Percentiles rank a stretch among this genome's conserved stretches.
phyloP scores from a whole-genome alignment of 352 stramenopile species.

The Elongisporangium anandrum region DNA sequence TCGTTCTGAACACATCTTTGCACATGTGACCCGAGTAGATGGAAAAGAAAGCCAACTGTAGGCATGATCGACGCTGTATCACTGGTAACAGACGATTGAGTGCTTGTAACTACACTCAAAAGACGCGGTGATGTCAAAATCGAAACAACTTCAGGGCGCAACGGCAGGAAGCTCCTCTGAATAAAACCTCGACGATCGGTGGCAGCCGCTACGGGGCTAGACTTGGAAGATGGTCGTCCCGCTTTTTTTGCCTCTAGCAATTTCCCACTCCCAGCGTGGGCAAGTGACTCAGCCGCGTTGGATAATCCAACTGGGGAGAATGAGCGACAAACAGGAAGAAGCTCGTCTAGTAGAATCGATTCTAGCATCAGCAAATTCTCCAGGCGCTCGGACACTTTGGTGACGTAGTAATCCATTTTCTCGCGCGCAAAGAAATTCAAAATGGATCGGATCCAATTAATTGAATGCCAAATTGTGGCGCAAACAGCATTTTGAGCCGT shows the following conservation, averaged over 20 bases:
- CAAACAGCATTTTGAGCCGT: conserved; percentile 37
- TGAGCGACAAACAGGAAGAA: conserved; percentile 16
- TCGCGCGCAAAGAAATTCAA: conserved; percentile 50
- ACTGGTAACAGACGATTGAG: background rate
- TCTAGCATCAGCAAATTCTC: conserved; percentile 39
- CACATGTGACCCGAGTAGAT: background rate
- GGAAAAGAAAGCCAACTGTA: background rate
- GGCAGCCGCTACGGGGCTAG: conserved; percentile 3
- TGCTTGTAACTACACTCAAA: background rate
- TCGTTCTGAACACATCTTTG: background rate
- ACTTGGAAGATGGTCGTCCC: conserved; percentile 14
- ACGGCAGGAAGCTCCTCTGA: conserved; percentile 21
- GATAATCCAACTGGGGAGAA: conserved; percentile 24
- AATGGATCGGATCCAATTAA: conserved; percentile 64
- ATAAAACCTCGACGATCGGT: conserved; percentile 18
- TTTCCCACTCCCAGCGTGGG: conserved; percentile 2
- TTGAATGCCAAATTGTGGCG: conserved; percentile 39
- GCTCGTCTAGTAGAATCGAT: conserved; percentile 29
- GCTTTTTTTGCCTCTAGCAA: conserved; percentile 18
- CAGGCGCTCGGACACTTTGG: conserved; percentile 36
- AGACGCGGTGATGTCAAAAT: conserved; percentile 23
- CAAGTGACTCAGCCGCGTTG: conserved; percentile 4
- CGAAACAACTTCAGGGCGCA: conserved; percentile 26
- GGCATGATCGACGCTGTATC: background rate
- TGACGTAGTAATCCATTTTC: conserved; percentile 19